A percentile compares a stretch with the other conserved stretches of the same genome.
Conservation (phyloP, 495 filamentous ascomycete genomes). For the Neurospora sp. region DNA sequence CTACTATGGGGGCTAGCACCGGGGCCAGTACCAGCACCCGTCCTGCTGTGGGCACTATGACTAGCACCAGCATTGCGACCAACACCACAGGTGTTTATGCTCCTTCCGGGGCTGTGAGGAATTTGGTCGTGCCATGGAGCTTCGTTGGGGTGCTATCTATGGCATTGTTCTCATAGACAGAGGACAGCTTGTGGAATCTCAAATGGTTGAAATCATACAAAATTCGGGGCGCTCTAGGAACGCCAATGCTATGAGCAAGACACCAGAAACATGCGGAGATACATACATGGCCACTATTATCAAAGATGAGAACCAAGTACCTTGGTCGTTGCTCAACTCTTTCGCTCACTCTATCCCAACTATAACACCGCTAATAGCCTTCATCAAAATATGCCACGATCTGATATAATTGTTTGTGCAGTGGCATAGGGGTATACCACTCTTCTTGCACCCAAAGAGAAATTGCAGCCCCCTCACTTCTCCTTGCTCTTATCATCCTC, state of each 20-base stretch:
- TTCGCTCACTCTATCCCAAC: background rate
- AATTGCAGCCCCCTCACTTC: background rate
- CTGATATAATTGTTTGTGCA: background rate
- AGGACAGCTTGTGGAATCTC: background rate
- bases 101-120: background rate
- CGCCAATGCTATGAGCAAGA: background rate
- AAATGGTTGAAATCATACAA: background rate
- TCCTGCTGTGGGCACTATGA: background rate
- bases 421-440: background rate
- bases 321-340: background rate
- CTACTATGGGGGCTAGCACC: background rate
- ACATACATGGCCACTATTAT: background rate
- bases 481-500: constrained; percentile 3
- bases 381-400: background rate
- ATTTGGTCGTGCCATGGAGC: background rate
- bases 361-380: background rate
- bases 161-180: background rate
- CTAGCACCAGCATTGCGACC: background rate
- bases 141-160: background rate
- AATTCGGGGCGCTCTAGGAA: background rate
- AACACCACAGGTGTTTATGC: background rate
- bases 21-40: background rate
- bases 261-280: background rate
- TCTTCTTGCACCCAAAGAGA: background rate
- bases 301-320: background rate